Evolutionary conservation across 2,329 filamentous ascomycete genomes (phyloP).

Genomic region (Pseudohalonectria lignicola): DNA sequence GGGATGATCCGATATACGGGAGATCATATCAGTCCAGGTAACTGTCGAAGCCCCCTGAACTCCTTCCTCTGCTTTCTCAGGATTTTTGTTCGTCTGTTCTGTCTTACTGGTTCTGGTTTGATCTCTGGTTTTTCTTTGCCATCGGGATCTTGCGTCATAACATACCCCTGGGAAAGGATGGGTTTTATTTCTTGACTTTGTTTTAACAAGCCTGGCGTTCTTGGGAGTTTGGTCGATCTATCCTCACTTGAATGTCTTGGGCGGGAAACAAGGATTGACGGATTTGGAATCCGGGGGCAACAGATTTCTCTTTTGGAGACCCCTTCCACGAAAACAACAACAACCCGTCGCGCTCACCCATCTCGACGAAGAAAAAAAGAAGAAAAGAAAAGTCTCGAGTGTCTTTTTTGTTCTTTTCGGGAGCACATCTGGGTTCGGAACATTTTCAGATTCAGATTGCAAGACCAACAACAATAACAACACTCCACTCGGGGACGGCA

Average conservation of each 20-base stretch:
- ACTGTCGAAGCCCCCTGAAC: too few species aligned
- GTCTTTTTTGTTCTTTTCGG: background rate
- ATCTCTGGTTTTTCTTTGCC: conserved; percentile 8
- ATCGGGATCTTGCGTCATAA: conserved; percentile 5
- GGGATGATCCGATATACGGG: conserved; percentile 11
- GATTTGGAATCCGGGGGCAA: conserved; percentile 1
- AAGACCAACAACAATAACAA: background rate
- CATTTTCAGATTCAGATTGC: background rate
- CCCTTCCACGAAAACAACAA: background rate
- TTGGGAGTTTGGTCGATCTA: conserved; percentile 1
- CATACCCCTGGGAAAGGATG: conserved; percentile 2
- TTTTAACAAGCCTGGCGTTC: conserved; percentile 1
- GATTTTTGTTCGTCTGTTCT: too few species aligned
- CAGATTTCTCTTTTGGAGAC: background rate
- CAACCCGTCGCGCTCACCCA: background rate
- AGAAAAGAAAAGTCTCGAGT: background rate
- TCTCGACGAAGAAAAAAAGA: conserved; percentile 1
- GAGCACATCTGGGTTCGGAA: background rate
- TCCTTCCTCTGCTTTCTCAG: conserved; percentile 16
- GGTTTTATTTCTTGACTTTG: conserved; percentile 2
- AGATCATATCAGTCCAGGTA: conserved; percentile 8
- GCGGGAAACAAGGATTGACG: conserved; percentile 1
- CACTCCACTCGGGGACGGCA: conserved; percentile 1
- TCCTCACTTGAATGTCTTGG: too few species aligned
- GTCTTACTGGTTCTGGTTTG: conserved; percentile 2